Evolutionary conservation across 1,284 basidiomycete species (phyloP).

Genomic region (Naganishia liquefaciens): DNA sequence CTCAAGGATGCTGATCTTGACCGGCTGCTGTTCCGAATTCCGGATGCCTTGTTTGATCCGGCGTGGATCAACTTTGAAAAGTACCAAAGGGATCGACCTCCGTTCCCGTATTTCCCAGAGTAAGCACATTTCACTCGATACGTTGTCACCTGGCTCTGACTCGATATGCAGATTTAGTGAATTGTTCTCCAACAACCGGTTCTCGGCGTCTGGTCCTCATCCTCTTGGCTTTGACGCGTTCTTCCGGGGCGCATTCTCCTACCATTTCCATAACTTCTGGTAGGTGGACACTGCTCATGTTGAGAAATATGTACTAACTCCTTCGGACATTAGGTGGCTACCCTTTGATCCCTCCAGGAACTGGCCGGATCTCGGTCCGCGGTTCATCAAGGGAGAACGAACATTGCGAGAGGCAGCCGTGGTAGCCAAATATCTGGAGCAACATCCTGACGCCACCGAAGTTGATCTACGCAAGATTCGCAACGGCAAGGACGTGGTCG

Average conservation of each 20-base stretch:
- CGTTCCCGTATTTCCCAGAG: conserved; percentile 80
- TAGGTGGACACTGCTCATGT: conserved; percentile 39
- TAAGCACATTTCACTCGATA: conserved; percentile 51
- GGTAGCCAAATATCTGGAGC: conserved; percentile 38
- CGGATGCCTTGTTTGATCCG: conserved; percentile 81
- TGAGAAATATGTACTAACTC: neutral
- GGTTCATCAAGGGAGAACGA: conserved; percentile 71
- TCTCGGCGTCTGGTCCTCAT: conserved; percentile 68
- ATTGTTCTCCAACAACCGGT: conserved; percentile 75
- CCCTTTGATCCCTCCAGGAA: conserved; percentile 85
- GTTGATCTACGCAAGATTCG: conserved; percentile 36
- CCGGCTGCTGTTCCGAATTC: conserved; percentile 69
- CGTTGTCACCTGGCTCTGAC: neutral
- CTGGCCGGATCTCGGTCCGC: conserved; percentile 83
- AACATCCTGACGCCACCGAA: conserved; percentile 35
- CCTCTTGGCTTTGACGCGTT: conserved; percentile 80
- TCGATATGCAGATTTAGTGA: conserved; percentile 62
- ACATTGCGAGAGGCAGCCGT: conserved; percentile 54
- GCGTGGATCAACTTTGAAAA: conserved; percentile 83
- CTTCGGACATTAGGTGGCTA: conserved; percentile 70
- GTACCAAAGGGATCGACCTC: conserved; percentile 76
- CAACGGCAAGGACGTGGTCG: conserved; percentile 38
- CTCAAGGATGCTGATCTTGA: conserved; percentile 75
- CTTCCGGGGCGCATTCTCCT: conserved; percentile 80
- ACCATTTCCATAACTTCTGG: conserved; percentile 86